Evolutionary conservation across 306 rosid species (phyloP).

Genomic region (Malus fusca): DNA sequence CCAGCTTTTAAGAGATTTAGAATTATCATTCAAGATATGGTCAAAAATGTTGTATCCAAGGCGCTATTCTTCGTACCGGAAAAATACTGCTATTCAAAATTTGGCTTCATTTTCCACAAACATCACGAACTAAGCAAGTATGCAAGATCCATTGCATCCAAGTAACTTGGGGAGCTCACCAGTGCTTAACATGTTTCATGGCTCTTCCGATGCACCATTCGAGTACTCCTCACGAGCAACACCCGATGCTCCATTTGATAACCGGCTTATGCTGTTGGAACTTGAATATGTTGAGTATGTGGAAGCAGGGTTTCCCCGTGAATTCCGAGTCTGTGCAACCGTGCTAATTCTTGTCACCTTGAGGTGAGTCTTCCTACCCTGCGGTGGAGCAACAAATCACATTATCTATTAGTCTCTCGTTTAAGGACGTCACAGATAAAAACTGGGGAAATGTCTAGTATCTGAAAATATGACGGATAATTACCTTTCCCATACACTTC

Average conservation of each 20-base stretch:
- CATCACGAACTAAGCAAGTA: background rate
- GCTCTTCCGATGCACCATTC: constrained; percentile 54
- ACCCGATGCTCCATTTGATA: constrained; percentile 62
- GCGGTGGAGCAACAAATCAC: constrained; percentile 15
- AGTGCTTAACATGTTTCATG: constrained; percentile 25
- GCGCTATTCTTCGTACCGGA: background rate
- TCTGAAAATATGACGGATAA: background rate
- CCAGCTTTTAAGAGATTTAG: background rate
- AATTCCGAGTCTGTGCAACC: constrained; percentile 55
- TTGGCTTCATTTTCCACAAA: background rate
- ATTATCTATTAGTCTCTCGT: background rate
- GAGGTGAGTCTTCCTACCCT: constrained; percentile 94
- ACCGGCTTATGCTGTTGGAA: constrained; percentile 41
- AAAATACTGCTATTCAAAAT: background rate
- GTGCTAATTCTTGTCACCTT: constrained; percentile 86
- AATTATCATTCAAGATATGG: background rate
- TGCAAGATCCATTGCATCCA: background rate
- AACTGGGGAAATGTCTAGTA: background rate
- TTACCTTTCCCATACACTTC: constrained; percentile 99
- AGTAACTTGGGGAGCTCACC: background rate
- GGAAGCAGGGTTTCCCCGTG: constrained; percentile 59
- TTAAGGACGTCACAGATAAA: background rate
- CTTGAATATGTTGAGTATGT: constrained; percentile 49
- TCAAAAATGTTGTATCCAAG: background rate
- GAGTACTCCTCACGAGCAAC: constrained; percentile 64